Evolutionary conservation across 202 grass and related monocot genomes (phyloP), one percentile per base, ranked within the genome.

Genomic region (Carex sylvatica): DNA sequence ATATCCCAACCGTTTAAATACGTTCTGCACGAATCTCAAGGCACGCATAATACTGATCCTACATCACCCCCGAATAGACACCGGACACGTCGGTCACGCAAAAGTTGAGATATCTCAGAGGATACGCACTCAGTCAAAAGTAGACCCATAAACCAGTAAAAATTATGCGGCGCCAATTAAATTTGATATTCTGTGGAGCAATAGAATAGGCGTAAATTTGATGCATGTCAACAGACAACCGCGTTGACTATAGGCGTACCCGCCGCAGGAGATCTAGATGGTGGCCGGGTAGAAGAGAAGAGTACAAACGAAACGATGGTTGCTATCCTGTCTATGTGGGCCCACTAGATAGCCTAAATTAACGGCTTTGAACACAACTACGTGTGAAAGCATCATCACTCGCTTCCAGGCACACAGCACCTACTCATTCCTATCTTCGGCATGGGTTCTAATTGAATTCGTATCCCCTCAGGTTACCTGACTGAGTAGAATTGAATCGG

Each of bases 381-480:
- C 13, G 74, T 78, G 74, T 77, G 52, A 35, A 78, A 78, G 53
- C 31, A 18, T 59, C 55, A 55, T 56, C 72, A 49, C 74, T 78
- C 51, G 74, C 13, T 78, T 78, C 74, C 74, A 78, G 55, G 47
- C 28, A 61, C 49, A 76, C 23, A 49, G 2, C 20, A 53, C 47
- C 22, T 11, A 76, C 22, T 76, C 47, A 18, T 53, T 76, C 72
- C 74, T 78, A 78, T 78, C 74, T 78, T 59, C 49, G 74, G 74
- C 52, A 54, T 60, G 52, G 28, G 49, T 61, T 36, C 15, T 28
- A 28, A 28, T 28, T 28, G 28, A 28, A 28, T 28, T 28, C 28
- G 28, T n/a, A n/a, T n/a, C n/a, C n/a, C n/a, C n/a, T n/a, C n/a
- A n/a, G n/a, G n/a, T 26, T 26, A 26, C 26, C 26, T 26, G 26